Conservation (phyloP, 164 flowering plant genomes). For the Vitis amurensis region DNA sequence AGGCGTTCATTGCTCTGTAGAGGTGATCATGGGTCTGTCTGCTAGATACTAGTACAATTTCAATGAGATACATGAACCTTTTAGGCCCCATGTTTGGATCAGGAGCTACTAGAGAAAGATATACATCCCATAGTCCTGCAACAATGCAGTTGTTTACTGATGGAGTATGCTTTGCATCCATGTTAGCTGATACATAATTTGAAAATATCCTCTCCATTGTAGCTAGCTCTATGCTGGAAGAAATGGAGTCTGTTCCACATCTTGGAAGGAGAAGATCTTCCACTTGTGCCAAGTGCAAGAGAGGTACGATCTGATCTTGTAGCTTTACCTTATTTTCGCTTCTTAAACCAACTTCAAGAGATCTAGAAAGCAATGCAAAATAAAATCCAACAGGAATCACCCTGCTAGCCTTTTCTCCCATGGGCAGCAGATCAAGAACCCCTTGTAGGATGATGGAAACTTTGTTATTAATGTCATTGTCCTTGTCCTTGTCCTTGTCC, state of each 20-base stretch:
- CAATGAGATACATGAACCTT: slow-evolving; percentile 70
- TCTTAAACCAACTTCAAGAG: slow-evolving; percentile 45
- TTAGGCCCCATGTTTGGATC: slow-evolving; percentile 51
- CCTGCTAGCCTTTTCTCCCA: slow-evolving; percentile 52
- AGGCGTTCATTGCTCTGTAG: slow-evolving; percentile 60
- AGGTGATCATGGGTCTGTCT: slow-evolving; percentile 75
- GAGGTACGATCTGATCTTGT: slow-evolving; percentile 55
- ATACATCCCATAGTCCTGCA: slow-evolving; percentile 80
- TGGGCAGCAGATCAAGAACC: slow-evolving; percentile 57
- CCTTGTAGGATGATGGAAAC: slow-evolving; percentile 46
- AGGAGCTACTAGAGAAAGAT: slow-evolving; percentile 52
- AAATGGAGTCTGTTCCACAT: slow-evolving; percentile 32
- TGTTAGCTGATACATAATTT: slow-evolving; percentile 34
- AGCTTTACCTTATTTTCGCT: slow-evolving; percentile 38
- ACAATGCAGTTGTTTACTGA: slow-evolving; percentile 36
- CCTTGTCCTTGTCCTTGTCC: slow-evolving; percentile 4
- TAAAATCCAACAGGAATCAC: slow-evolving; percentile 80
- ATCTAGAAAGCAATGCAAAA: slow-evolving; percentile 67
- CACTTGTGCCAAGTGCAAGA: slow-evolving; percentile 63
- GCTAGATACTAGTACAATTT: slow-evolving; percentile 55
- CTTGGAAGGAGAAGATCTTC: slow-evolving; percentile 66
- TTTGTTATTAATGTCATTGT: slow-evolving; percentile 22
- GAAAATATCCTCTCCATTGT: slow-evolving; percentile 70
- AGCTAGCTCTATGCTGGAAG: slow-evolving; percentile 54
- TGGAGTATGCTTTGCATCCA: slow-evolving; percentile 27